These are phyloP conservation scores for Oxyria digyna DNA, from an alignment of 148 eudicot species.

Conservation along the genomic window DNA sequence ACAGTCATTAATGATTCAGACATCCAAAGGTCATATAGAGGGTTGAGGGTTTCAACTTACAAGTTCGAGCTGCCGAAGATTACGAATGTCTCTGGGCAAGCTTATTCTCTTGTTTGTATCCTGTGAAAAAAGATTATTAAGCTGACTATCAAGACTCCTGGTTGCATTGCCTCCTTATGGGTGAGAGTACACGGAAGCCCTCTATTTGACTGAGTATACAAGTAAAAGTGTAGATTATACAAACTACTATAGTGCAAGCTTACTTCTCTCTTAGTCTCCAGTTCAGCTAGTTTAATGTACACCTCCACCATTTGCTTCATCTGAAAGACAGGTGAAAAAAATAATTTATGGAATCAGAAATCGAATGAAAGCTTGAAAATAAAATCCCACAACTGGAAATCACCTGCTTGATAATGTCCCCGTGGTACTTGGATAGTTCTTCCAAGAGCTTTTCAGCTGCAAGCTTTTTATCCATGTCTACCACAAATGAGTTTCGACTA, in stretches of 20 bases:
- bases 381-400: neutral
- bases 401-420: conserved; percentile 75
- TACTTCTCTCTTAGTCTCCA: conserved; percentile 93
- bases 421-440: conserved; percentile 66
- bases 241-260: neutral
- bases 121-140: conserved; percentile 29
- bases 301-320: conserved; percentile 97
- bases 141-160: neutral
- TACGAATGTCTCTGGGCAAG: conserved; percentile 87
- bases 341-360: neutral
- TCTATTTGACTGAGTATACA: neutral
- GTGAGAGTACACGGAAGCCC: neutral
- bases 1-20: neutral
- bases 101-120: conserved; percentile 64
- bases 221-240: neutral
- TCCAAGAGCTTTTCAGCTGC: conserved; percentile 85
- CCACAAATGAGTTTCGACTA: conserved; percentile 93
- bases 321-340: conserved; percentile 18
- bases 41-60: conserved; percentile 41
- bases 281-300: conserved; percentile 90
- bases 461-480: conserved; percentile 85
- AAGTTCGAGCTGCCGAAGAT: conserved; percentile 82
- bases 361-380: neutral
- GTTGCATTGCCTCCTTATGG: neutral
- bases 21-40: neutral